Base-by-base conservation (phyloP, 768 basidiomycete species). In the Dentipellis fragilis region DNA sequence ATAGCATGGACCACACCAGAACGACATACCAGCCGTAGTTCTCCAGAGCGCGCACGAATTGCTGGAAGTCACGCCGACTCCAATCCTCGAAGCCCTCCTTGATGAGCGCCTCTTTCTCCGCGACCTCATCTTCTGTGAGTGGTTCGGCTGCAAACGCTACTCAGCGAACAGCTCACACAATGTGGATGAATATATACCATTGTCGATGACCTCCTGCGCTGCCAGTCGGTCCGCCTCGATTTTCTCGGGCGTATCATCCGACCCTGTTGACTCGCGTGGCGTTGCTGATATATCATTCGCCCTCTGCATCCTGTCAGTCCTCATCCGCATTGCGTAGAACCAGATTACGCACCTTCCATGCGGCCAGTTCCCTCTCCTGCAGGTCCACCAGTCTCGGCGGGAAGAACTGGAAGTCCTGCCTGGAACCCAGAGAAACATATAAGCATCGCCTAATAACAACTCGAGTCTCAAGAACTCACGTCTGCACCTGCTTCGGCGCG, bases 351-450 rank as follows among this genome's bases (percentile, higher is more conserved):
- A 85, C 89, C 74, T 88, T 88, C 68, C 85, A 85, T 10, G 84
- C 89, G 0, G 85, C 85, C 17, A 87, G 73, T 68, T 97, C 95
- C 54, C 84, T 80, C 63, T 95, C 91, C 66, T 97, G 93, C 23
- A 97, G 72, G 62, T 83, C 83, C 4, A 83, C 77, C 10, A 98
- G 70, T 52, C 85, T 77, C 0, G 84, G 80, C 7, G 93, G 88
- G 73, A 90, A 97, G 77, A 99, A 98, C 65, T 99, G 95, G 78
- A 93, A 95, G 68, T 96, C 95, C 70, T 93, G 87, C 60, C 90
- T 93, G 63, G 22, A 54, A 17, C 9, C 2, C 39, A 35, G 29
- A 29, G 29, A 29, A 29, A 29, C 10, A 12, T 55, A 29, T 54
- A 38, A 10, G 21, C 5, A 52, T 38, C 62, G 46, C 8, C 36